These are phyloP conservation scores for Symbiotaphrina buchneri DNA, from an alignment of 495 filamentous ascomycete species.

Conservation along the genomic window DNA sequence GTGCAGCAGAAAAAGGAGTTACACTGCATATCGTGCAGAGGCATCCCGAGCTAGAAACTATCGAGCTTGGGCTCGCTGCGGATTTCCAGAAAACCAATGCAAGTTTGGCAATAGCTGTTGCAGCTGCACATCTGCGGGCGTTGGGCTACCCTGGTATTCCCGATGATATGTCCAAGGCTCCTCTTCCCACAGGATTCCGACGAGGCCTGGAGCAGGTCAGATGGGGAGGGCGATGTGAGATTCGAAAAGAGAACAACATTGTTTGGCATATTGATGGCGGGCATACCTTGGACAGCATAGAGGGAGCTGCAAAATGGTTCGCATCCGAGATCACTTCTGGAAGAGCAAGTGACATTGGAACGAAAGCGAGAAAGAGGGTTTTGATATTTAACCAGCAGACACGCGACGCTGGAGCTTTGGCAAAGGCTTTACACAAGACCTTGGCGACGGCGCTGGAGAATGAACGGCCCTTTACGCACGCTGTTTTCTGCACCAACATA, in stretches of 20 bases:
- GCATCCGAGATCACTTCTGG: slow-evolving; percentile 17
- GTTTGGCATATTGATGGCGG: slow-evolving; percentile 83
- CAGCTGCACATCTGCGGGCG: slow-evolving; percentile 29
- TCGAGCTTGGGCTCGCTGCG: slow-evolving; percentile 57
- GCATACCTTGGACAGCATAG: slow-evolving; percentile 76
- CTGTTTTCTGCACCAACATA: slow-evolving; percentile 74
- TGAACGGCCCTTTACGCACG: slow-evolving; percentile 45
- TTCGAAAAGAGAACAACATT: slow-evolving; percentile 38
- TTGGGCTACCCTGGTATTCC: slow-evolving; percentile 22
- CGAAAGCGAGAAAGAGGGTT: slow-evolving; percentile 22
- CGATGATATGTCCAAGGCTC: slow-evolving; percentile 9
- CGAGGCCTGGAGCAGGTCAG: slow-evolving; percentile 52
- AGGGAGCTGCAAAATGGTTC: slow-evolving; percentile 66
- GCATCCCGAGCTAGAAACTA: slow-evolving; percentile 35
- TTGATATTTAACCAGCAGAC: slow-evolving; percentile 95
- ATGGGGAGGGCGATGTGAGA: slow-evolving; percentile 71
- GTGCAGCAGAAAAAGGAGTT: slow-evolving; percentile 45
- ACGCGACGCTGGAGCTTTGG: slow-evolving; percentile 43
- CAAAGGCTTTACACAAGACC: slow-evolving; percentile 39
- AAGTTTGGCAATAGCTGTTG: slow-evolving; percentile 54
- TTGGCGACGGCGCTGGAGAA: slow-evolving; percentile 31
- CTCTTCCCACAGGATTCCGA: slow-evolving; percentile 42
- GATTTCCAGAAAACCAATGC: slow-evolving; percentile 79
- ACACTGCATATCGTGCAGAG: slow-evolving; percentile 33
- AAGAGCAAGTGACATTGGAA: no score